These are phyloP conservation scores for Pisolithus microcarpus DNA, from an alignment of 768 basidiomycete species.

Conservation along the genomic window DNA sequence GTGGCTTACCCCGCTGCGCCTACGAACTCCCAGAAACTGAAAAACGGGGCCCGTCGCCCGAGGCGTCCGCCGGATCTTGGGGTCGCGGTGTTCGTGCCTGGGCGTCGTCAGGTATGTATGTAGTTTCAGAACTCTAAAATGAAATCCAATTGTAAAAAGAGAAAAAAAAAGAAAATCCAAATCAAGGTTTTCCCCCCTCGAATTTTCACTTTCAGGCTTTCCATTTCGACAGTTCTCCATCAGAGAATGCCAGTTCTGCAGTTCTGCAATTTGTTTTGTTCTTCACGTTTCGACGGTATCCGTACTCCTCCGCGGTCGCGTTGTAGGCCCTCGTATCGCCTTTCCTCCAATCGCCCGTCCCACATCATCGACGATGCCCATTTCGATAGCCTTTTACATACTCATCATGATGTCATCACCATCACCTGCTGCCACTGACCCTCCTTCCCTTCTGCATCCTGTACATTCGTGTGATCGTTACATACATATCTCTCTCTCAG, in stretches of 20 bases:
- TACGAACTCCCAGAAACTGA: background rate
- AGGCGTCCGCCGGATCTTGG: conserved; percentile 5
- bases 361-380: background rate
- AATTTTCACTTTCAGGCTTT: background rate
- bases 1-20: conserved; percentile 1
- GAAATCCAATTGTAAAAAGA: conserved; percentile 2
- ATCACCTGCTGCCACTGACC: background rate
- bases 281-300: background rate
- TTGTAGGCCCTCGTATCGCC: conserved; percentile 1
- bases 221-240: background rate
- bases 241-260: background rate
- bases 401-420: background rate
- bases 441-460: background rate
- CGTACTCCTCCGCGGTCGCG: background rate
- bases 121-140: conserved; percentile 12
- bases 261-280: background rate
- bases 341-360: background rate
- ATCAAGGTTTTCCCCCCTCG: background rate
- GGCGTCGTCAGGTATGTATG: conserved; percentile 13
- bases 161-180: background rate
- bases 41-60: conserved; percentile 12
- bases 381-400: conserved; percentile 1
- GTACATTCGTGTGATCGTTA: background rate
- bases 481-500: no score
- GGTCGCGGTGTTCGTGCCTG: conserved; percentile 19